Conservation (phyloP, 2,329 filamentous ascomycete genomes). For the Pseudogymnoascus sp. region DNA sequence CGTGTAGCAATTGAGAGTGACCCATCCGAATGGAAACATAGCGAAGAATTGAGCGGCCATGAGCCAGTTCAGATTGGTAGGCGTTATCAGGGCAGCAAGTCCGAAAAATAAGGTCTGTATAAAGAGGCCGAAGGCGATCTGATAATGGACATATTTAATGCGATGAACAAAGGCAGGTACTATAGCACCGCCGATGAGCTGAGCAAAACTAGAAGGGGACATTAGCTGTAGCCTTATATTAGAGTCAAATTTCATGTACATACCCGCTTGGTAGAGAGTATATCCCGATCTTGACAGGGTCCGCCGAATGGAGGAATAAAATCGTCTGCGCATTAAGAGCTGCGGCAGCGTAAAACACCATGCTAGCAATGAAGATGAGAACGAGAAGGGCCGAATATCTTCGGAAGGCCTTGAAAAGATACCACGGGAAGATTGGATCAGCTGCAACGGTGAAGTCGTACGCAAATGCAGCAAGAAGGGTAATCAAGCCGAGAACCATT, state of each 20-base stretch:
- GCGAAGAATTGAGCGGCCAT: constrained; percentile 27
- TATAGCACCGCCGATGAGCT: constrained; percentile 15
- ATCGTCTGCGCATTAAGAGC: constrained; percentile 16
- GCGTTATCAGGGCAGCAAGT: constrained; percentile 14
- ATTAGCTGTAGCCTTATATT: background rate
- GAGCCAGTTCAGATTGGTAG: constrained; percentile 13
- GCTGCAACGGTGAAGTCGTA: background rate
- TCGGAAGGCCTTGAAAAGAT: background rate
- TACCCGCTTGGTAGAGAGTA: background rate
- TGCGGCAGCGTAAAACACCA: constrained; percentile 32
- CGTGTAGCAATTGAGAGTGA: constrained; percentile 32
- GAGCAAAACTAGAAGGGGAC: constrained; percentile 9
- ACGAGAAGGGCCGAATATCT: constrained; percentile 22
- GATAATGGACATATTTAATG: constrained; percentile 30
- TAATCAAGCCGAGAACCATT: no score
- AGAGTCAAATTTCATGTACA: background rate
- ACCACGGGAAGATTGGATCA: background rate
- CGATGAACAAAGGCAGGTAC: constrained; percentile 20
- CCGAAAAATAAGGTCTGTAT: constrained; percentile 23
- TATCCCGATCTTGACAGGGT: background rate
- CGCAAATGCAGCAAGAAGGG: background rate
- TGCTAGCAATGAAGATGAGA: constrained; percentile 33
- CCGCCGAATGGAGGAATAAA: constrained; percentile 11
- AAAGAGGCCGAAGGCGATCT: constrained; percentile 27
- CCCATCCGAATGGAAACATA: constrained; percentile 26